Base-by-base conservation (phyloP, 495 filamentous ascomycete species). In the Melanomma pulvis-pyrius region DNA sequence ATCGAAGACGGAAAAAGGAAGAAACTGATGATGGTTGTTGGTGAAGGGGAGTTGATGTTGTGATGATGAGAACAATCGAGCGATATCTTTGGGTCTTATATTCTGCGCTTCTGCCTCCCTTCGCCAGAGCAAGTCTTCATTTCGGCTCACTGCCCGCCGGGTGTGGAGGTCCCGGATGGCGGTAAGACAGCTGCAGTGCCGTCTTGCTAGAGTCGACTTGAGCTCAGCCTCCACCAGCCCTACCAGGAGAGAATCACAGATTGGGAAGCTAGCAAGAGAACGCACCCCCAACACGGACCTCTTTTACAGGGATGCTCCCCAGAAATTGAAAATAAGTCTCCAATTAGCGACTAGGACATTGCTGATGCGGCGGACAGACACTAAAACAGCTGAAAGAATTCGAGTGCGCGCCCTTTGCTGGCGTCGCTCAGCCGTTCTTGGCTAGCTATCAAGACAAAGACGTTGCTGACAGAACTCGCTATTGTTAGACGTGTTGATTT, bases 401-500 rank as follows among this genome's bases (percentile, higher is more conserved):
- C 25, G 32, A 57, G 21, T 5, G 19, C 19, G 34, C n/a, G 8
- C 32, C 19, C 24, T 22, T 0, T 21, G 8, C 12, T 15, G 26
- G 36, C 25, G 21, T 12, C 22, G 41, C 34, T 49, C 61, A 64
- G 22, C 61, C 53, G 26, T 26, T 12, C 34, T 58, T 30, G 29
- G 25, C 51, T n/a, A 34, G 12, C 22, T n/a, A 41, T 17, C 22
- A 60, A 6, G 3, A 41, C 3, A 26, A 49, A 1, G 41, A 6
- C 29, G 6, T 25, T 57, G 60, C 60, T 63, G 48, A 63, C 60
- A n/a, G 34, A 41, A 8, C 28, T 44, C 49, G 36, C 50, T 63
- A 63, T 63, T 24, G 19, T 54, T 64, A 58, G 51, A 17, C 61
- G 48, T n/a, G n/a, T 49, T 51, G 61, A 64, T 49, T 64, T 64